Evolutionary conservation across 73 alveolate genomes (phyloP).

Genomic region (Blepharisma japonicum): DNA sequence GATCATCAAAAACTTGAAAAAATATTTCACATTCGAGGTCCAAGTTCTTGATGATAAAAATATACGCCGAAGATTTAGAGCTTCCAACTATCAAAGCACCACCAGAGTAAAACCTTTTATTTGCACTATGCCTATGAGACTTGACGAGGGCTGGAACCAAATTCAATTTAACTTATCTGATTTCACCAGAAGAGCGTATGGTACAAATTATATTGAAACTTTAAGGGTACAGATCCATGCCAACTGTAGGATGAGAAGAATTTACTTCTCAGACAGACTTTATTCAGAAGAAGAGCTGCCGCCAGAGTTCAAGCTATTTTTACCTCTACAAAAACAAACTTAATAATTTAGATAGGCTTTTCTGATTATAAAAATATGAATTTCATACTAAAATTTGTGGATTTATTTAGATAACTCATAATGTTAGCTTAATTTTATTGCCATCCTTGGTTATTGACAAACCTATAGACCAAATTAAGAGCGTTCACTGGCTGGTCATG

Average conservation of each 20-base stretch:
- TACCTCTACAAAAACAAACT: slow-evolving; percentile 41
- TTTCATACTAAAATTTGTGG: too few relatives aligned
- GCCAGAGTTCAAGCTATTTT: slow-evolving; percentile 71
- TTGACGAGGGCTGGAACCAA: slow-evolving; percentile 80
- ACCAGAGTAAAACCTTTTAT: slow-evolving; percentile 97
- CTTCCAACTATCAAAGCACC: slow-evolving; percentile 92
- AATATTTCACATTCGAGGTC: slow-evolving; percentile 96
- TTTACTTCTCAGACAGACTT: slow-evolving; percentile 64
- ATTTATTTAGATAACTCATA: too few relatives aligned
- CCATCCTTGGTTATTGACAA: slow-evolving; percentile 45
- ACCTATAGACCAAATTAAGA: slow-evolving; percentile 51
- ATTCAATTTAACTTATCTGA: slow-evolving; percentile 65
- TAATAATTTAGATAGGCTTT: too few relatives aligned
- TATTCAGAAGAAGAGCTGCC: slow-evolving; percentile 69
- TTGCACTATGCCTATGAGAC: slow-evolving; percentile 89
- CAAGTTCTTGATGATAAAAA: slow-evolving; percentile 95
- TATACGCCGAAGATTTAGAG: slow-evolving; percentile 96
- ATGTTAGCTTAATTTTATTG: background rate
- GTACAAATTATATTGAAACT: slow-evolving; percentile 72
- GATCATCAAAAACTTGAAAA: slow-evolving; percentile 93
- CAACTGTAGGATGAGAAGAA: slow-evolving; percentile 76
- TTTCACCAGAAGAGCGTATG: slow-evolving; percentile 75
- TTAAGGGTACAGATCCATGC: slow-evolving; percentile 77
- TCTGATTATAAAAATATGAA: too few relatives aligned
- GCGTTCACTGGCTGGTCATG: slow-evolving; percentile 72